phyloP scores from a whole-genome alignment of 2,329 filamentous ascomycete genomes.

The Amphichorda felina region DNA sequence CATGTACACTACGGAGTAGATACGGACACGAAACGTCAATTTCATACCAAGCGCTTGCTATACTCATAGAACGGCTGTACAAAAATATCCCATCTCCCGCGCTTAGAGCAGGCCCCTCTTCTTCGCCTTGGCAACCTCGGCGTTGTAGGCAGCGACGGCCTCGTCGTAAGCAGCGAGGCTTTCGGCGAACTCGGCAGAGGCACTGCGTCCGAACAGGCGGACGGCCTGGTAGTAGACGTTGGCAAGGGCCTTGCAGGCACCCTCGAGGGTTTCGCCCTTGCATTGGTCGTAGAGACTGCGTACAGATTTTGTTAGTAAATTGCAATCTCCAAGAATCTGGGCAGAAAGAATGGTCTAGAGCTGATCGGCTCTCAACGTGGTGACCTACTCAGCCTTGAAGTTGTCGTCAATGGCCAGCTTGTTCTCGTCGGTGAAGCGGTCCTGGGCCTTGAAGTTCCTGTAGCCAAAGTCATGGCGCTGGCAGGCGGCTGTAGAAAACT shows the following conservation, averaged over 20 bases:
- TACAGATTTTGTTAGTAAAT: not conserved
- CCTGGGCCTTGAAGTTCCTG: slow-evolving; percentile 21
- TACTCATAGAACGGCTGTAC: no score
- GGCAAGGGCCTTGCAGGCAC: slow-evolving; percentile 14
- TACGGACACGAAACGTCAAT: no score
- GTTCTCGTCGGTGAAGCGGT: slow-evolving; percentile 4
- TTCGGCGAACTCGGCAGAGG: not conserved
- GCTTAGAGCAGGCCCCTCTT: no score
- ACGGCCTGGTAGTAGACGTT: slow-evolving; percentile 20
- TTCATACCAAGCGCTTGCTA: no score
- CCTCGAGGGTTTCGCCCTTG: slow-evolving; percentile 4
- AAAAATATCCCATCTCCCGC: no score
- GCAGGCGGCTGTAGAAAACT: slow-evolving; percentile 5
- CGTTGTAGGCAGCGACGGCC: slow-evolving; percentile 1
- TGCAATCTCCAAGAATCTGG: not conserved
- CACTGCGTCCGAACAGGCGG: slow-evolving; percentile 14
- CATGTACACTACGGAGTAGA: no score
- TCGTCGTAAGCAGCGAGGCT: slow-evolving; percentile 1
- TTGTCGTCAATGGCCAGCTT: slow-evolving; percentile 15
- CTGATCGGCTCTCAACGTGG: not conserved
- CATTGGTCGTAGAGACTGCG: slow-evolving; percentile 18
- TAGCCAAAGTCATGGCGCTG: slow-evolving; percentile 14
- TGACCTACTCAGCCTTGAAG: slow-evolving; percentile 22
- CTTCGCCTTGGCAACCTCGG: slow-evolving; percentile 2
- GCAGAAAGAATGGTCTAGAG: not conserved